Conservation (phyloP, 257 asterid species). For the Lavandula angustifolia region DNA sequence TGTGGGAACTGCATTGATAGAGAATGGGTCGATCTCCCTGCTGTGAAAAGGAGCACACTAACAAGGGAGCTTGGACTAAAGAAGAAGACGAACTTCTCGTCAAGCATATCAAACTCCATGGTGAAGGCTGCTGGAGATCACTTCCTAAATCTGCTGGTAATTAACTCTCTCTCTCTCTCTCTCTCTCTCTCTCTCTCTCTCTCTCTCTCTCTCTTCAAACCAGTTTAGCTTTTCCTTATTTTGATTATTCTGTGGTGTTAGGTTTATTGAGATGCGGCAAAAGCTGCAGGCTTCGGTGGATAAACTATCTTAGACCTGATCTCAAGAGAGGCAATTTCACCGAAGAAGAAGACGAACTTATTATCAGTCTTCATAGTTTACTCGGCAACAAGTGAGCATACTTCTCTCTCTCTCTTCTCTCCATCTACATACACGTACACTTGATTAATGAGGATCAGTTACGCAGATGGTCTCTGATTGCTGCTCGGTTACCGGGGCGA, state of each 20-base stretch:
- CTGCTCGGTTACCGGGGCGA: neutral
- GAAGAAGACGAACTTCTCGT: neutral
- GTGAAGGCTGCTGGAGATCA: constrained; percentile 4
- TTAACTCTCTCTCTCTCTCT: too few species aligned
- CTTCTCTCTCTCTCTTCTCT: too few species aligned
- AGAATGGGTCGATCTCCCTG: neutral
- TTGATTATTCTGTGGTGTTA: too few species aligned
- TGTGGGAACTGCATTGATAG: too few species aligned
- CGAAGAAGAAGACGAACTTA: neutral
- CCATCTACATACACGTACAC: too few species aligned
- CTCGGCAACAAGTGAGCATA: neutral
- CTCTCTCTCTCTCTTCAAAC: too few species aligned
- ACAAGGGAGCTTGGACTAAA: constrained; percentile 3
- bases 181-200: too few species aligned
- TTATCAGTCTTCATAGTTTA: neutral
- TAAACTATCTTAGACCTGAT: neutral
- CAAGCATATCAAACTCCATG: neutral
- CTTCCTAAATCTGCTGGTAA: neutral
- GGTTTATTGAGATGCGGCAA: neutral
- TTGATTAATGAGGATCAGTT: neutral
- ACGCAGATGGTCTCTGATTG: neutral
- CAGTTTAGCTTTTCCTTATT: too few species aligned
- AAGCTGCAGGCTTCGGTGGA: constrained; percentile 4
- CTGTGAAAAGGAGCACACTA: constrained; percentile 9
- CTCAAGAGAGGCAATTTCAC: neutral